These are phyloP conservation scores for Talaromyces rugulosus DNA, from an alignment of 2,329 filamentous ascomycete species.

Conservation along the genomic window DNA sequence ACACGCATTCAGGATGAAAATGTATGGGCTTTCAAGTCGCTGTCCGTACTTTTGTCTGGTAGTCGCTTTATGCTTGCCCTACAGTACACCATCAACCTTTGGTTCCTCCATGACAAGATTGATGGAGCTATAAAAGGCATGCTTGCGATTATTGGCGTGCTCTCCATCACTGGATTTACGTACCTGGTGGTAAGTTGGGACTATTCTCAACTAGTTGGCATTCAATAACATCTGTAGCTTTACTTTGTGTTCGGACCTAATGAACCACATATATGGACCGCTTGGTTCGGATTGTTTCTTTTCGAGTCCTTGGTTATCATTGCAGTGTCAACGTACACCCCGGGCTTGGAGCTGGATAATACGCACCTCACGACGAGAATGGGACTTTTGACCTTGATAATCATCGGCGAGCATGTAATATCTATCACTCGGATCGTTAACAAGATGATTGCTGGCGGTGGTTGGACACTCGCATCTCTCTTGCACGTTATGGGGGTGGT, in stretches of 20 bases:
- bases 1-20: conserved; percentile 36
- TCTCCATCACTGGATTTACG: conserved; percentile 24
- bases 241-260: conserved; percentile 28
- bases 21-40: conserved; percentile 41
- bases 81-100: conserved; percentile 47
- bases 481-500: conserved; percentile 35
- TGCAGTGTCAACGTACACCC: conserved; percentile 51
- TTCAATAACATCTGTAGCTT: conserved; percentile 21
- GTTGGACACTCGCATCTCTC: conserved; percentile 38
- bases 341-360: conserved; percentile 57
- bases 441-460: conserved; percentile 40
- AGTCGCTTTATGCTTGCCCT: conserved; percentile 52
- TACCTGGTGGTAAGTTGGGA: conserved; percentile 24
- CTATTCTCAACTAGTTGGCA: neutral
- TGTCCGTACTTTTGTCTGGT: conserved; percentile 44
- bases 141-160: conserved; percentile 24
- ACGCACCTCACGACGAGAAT: conserved; percentile 63
- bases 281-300: conserved; percentile 54
- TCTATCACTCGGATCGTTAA: conserved; percentile 55
- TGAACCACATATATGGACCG: conserved; percentile 36
- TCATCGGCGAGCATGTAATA: conserved; percentile 63
- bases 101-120: conserved; percentile 25
- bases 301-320: conserved; percentile 53
- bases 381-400: conserved; percentile 61
- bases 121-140: conserved; percentile 24